Percentiles rank a stretch among this genome's conserved stretches.
Evolutionary conservation across 106 monocot genomes (phyloP).

Genomic region (Acorus gramineus): DNA sequence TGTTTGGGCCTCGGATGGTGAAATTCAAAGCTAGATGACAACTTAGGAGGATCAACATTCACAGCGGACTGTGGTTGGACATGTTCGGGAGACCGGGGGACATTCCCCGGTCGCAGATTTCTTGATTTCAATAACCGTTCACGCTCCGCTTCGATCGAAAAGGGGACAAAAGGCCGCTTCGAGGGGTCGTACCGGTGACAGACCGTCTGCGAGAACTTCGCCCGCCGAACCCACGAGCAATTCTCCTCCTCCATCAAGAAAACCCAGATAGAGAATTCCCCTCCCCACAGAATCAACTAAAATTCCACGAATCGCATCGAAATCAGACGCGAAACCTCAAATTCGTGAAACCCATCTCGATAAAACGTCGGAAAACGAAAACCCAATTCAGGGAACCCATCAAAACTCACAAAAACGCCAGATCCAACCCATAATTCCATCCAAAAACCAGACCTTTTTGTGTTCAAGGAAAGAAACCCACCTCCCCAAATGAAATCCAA

Average conservation of each 20-base stretch:
- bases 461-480: too few species aligned
- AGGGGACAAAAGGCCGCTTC: constrained; percentile 3
- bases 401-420: too few species aligned
- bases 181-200: constrained; percentile 15
- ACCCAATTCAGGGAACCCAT: too few species aligned
- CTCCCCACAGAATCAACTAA: too few species aligned
- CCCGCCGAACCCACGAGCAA: constrained; percentile 35
- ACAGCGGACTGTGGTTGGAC: neutral
- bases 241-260: constrained; percentile 35
- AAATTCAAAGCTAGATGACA: neutral
- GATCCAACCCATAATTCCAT: too few species aligned
- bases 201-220: constrained; percentile 28
- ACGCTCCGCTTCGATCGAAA: constrained; percentile 1
- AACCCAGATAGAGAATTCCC: too few species aligned
- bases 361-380: too few species aligned
- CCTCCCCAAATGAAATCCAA: too few species aligned
- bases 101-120: neutral
- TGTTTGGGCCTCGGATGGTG: constrained; percentile 13
- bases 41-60: neutral
- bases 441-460: too few species aligned
- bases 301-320: too few species aligned
- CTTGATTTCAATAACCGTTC: constrained; percentile 3
- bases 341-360: too few species aligned
- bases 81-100: neutral
- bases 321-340: too few species aligned